A percentile compares a stretch with the other conserved stretches of the same genome.
Evolutionary conservation across 257 asterid species (phyloP).

Genomic region (Solanum neorickii): DNA sequence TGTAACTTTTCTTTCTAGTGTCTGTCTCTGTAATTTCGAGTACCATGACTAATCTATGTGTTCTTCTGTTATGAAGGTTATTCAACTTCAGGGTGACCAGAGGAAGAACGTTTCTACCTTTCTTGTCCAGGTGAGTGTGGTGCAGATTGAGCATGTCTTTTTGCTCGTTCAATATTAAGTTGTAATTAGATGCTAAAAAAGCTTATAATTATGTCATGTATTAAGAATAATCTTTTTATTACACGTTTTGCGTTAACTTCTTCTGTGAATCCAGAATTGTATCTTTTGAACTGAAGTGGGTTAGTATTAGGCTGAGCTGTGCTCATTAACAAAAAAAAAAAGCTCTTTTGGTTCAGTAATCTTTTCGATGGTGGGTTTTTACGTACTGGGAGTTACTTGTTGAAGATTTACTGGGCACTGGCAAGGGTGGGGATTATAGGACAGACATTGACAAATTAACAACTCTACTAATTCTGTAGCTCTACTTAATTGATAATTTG

Average conservation of each 20-base stretch:
- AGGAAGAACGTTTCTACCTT: constrained; percentile 71
- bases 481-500: not conserved
- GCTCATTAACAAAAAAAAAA: not conserved
- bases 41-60: not conserved
- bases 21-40: not conserved
- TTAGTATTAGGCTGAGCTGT: not conserved
- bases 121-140: constrained; percentile 44
- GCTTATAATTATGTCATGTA: not conserved
- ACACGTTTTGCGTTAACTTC: not conserved
- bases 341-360: not conserved
- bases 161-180: not conserved
- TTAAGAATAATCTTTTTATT: not conserved
- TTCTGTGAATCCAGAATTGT: not conserved
- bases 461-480: not conserved
- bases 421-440: not conserved
- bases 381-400: not conserved
- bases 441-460: not conserved
- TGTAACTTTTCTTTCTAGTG: not conserved
- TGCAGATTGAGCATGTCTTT: not conserved
- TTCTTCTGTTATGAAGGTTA: constrained; percentile 28
- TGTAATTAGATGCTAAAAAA: not conserved
- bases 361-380: not conserved
- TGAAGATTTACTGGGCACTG: not conserved
- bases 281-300: not conserved
- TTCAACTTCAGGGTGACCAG: constrained; percentile 88